Conservation (phyloP, 2,329 filamentous ascomycete genomes). For the Didymellaceae sp. region DNA sequence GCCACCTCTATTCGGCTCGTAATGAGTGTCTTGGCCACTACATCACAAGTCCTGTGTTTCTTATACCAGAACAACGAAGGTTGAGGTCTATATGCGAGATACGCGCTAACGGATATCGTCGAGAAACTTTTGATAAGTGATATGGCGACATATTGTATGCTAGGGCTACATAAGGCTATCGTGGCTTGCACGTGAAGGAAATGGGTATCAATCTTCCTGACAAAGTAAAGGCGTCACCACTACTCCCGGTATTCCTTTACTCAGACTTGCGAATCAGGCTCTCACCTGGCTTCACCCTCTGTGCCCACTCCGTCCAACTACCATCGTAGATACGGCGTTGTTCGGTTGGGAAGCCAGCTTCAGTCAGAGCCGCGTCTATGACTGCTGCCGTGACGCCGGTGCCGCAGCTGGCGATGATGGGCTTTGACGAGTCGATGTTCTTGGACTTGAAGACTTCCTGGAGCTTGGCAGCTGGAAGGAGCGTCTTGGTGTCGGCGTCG, state of each 20-base stretch:
- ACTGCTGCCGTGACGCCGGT: constrained; percentile 94
- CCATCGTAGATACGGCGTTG: constrained; percentile 87
- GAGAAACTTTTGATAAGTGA: too few species aligned
- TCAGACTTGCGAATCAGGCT: constrained; percentile 65
- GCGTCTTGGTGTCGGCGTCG: constrained; percentile 81
- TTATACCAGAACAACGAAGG: background rate
- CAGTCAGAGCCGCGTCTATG: constrained; percentile 82
- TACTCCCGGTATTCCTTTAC: background rate
- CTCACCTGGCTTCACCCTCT: constrained; percentile 67
- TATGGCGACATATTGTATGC: too few species aligned
- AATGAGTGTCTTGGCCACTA: background rate
- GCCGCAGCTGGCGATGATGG: constrained; percentile 87
- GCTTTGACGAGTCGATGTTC: constrained; percentile 77
- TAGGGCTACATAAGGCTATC: background rate
- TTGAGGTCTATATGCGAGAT: background rate
- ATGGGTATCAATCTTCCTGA: constrained; percentile 18
- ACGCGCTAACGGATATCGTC: too few species aligned
- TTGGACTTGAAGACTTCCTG: constrained; percentile 78
- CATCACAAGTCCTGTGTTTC: background rate
- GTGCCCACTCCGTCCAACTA: constrained; percentile 92
- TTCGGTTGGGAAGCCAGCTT: constrained; percentile 75
- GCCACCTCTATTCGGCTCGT: background rate
- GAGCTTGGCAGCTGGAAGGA: constrained; percentile 75
- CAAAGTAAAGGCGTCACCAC: background rate
- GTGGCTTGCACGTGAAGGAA: background rate